Conservation (phyloP, 2,329 filamentous ascomycete genomes). For the Ophiobolus disseminans region DNA sequence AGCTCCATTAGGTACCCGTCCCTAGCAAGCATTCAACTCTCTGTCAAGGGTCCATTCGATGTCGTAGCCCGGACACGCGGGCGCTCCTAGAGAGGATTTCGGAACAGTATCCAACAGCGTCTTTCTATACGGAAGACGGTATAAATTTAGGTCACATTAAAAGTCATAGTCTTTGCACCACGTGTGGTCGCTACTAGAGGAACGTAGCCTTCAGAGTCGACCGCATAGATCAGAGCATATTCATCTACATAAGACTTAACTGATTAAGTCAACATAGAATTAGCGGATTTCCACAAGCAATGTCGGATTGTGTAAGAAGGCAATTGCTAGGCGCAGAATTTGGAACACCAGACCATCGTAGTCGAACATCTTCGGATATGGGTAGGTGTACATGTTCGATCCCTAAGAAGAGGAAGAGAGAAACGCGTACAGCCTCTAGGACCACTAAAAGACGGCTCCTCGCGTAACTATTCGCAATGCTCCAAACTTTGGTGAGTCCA, state of each 20-base stretch:
- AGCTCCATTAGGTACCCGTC: constrained; percentile 10
- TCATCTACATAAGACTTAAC: constrained; percentile 15
- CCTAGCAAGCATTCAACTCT: neutral
- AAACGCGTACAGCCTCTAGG: neutral
- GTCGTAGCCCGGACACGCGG: constrained; percentile 10
- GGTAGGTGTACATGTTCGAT: constrained; percentile 5
- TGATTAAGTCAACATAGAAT: constrained; percentile 8
- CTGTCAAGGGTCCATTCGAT: constrained; percentile 13
- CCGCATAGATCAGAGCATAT: constrained; percentile 9
- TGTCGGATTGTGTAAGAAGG: constrained; percentile 9
- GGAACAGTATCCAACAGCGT: constrained; percentile 13
- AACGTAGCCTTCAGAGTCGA: constrained; percentile 7
- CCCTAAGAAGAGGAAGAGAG: constrained; percentile 18
- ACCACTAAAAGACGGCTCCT: constrained; percentile 7
- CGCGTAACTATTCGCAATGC: no score
- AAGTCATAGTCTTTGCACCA: constrained; percentile 7
- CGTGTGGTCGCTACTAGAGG: constrained; percentile 12
- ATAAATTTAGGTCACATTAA: constrained; percentile 6
- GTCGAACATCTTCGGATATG: neutral
- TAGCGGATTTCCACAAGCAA: constrained; percentile 19
- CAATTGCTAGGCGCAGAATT: constrained; percentile 18
- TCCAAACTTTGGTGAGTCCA: no score
- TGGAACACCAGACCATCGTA: constrained; percentile 15
- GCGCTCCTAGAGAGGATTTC: constrained; percentile 15
- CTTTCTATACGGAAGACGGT: constrained; percentile 12